A percentile compares a stretch with the other conserved stretches of the same genome.
These are phyloP conservation scores for Allium sativum DNA, from an alignment of 106 monocot genomes.

Conservation along the genomic window DNA sequence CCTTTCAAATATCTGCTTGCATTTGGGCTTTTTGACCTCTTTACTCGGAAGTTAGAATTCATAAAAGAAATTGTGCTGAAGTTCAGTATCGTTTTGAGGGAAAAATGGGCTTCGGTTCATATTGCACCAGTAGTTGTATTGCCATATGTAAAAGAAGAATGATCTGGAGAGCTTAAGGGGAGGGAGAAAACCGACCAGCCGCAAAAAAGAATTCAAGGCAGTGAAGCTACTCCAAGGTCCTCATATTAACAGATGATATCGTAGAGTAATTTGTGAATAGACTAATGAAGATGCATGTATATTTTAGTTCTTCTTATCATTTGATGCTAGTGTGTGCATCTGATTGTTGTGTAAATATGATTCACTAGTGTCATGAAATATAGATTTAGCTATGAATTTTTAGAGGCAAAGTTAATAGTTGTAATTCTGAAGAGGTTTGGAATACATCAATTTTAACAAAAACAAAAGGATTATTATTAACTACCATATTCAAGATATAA, in stretches of 20 bases:
- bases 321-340: no score
- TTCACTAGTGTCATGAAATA: no score
- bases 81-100: conserved; percentile 51
- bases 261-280: conserved; percentile 1
- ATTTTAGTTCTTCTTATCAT: no score
- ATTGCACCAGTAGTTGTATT: conserved; percentile 76
- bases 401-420: no score
- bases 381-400: no score
- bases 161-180: neutral
- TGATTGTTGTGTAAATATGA: no score
- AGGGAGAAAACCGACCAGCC: conserved; percentile 1
- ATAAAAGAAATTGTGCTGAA: conserved; percentile 57
- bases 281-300: neutral
- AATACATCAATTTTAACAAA: no score
- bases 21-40: conserved; percentile 60
- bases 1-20: conserved; percentile 72
- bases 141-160: conserved; percentile 39
- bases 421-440: no score
- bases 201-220: neutral
- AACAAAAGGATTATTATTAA: no score
- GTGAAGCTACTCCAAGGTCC: neutral
- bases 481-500: no score
- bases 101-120: conserved; percentile 69
- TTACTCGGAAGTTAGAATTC: conserved; percentile 82
- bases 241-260: neutral